Evolutionary conservation across 2,329 filamentous ascomycete species (phyloP), one percentile per base, ranked within the genome.

Genomic region (Colletotrichum salicis): DNA sequence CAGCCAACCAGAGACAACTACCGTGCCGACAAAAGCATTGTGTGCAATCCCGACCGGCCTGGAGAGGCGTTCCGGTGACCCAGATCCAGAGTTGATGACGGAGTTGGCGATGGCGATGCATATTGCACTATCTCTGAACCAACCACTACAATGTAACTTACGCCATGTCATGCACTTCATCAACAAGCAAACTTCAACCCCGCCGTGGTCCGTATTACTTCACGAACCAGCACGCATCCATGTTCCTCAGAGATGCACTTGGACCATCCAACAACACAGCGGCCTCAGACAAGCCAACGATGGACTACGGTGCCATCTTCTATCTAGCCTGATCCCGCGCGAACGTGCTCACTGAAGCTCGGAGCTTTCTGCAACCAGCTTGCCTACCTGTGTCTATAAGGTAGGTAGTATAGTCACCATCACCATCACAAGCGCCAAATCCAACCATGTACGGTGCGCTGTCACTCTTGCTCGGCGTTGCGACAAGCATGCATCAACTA

Each of bases 281-380:
- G 27, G 12, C 41, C 41, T 61, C 24, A 35, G 24, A 58, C 57
- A 62, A 33, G 29, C 64, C 57, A 67, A 62, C 31, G 29, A 67
- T 70, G 19, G 51, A 63, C 60, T 63, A 22, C 31, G 41, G 41
- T 48, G 41, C 60, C 51, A 11, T 63, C 31, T 48, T n/a, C 52
- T n/a, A 19, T 67, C 57, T 57, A 52, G 31, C 31, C 56, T 57
- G 48, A 62, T 67, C 37, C 68, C 64, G 35, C 51, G 64, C 31
- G 64, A 67, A 71, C 37, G 57, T 71, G 68, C 57, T 57, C 54
- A 31, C 27, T 48, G 54, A 48, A 54, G 58, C 69, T 71, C 41
- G 33, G 64, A 59, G 57, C 54, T 35, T 45, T 71, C 37, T 27
- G 27, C 57, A 29, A 52, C 57, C 58, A 68, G 52, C 24, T 52